Evolutionary conservation across 2,329 filamentous ascomycete species (phyloP).

Genomic region (Sclerotinia borealis): DNA sequence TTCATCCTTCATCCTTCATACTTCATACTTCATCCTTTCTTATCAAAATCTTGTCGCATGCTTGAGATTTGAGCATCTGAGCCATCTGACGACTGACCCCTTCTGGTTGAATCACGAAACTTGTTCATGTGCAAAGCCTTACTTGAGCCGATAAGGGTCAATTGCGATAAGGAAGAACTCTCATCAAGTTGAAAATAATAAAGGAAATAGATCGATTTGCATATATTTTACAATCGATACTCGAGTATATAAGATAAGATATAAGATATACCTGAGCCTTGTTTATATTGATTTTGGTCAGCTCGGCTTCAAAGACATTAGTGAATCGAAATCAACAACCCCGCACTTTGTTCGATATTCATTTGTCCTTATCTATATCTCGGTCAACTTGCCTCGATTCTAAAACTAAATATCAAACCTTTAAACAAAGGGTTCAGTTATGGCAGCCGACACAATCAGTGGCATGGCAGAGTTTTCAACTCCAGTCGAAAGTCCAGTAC

Average conservation of each 20-base stretch:
- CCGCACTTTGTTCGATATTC: neutral
- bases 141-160: neutral
- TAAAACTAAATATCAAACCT: neutral
- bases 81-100: no score
- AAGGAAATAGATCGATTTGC: neutral
- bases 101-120: neutral
- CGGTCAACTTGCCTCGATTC: neutral
- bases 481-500: neutral
- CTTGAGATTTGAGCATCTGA: neutral
- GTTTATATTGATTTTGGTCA: neutral
- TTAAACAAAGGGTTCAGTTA: neutral
- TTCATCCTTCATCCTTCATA: no score
- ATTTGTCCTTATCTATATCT: neutral
- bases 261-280: neutral
- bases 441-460: neutral
- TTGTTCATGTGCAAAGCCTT: neutral
- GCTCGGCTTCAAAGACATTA: neutral
- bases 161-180: constrained; percentile 5
- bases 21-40: neutral
- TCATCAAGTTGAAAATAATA: neutral
- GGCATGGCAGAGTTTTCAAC: neutral
- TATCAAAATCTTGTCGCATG: neutral
- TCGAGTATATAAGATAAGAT: no score
- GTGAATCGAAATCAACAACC: neutral
- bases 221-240: neutral